phyloP scores from a whole-genome alignment of 805 yeast species.

The Suhomyces emberorum region DNA sequence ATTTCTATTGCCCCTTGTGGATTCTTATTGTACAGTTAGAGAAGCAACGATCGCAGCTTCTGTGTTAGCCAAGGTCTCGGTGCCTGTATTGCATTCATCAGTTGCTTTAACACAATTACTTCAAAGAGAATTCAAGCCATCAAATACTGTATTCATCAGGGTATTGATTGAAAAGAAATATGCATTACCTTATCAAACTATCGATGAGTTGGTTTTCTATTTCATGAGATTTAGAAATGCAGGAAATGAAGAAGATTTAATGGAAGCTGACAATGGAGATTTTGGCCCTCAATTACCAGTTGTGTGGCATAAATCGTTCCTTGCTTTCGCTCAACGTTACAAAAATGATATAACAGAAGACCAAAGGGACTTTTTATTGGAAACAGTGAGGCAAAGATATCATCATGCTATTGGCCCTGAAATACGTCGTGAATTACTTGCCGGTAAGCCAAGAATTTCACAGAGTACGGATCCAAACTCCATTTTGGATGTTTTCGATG shows the following conservation, averaged over 20 bases:
- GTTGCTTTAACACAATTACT: conserved; percentile 87
- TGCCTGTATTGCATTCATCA: conserved; percentile 93
- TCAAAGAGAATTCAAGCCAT: conserved; percentile 78
- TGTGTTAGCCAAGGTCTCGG: conserved; percentile 80
- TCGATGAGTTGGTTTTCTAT: conserved; percentile 90
- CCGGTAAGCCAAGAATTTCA: conserved; percentile 69
- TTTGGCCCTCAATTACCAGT: conserved; percentile 72
- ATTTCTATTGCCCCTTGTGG: conserved; percentile 85
- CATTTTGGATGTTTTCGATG: no score
- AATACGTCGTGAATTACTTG: conserved; percentile 86
- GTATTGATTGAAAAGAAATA: conserved; percentile 90
- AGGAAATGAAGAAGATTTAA: conserved; percentile 42
- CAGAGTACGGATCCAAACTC: no score
- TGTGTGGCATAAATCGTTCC: conserved; percentile 95
- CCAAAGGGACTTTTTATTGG: conserved; percentile 90
- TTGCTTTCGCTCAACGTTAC: conserved; percentile 92
- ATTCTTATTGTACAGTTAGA: conserved; percentile 81
- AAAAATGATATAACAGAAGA: conserved; percentile 98
- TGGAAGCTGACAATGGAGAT: conserved; percentile 30
- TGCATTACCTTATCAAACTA: conserved; percentile 94
- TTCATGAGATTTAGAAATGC: conserved; percentile 85
- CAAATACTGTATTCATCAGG: conserved; percentile 86
- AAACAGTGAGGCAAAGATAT: conserved; percentile 84
- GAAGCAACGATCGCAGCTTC: conserved; percentile 97
- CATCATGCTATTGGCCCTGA: conserved; percentile 91